Conservation (phyloP, 1,284 basidiomycete genomes). For the Crocinoboletus sp. region DNA sequence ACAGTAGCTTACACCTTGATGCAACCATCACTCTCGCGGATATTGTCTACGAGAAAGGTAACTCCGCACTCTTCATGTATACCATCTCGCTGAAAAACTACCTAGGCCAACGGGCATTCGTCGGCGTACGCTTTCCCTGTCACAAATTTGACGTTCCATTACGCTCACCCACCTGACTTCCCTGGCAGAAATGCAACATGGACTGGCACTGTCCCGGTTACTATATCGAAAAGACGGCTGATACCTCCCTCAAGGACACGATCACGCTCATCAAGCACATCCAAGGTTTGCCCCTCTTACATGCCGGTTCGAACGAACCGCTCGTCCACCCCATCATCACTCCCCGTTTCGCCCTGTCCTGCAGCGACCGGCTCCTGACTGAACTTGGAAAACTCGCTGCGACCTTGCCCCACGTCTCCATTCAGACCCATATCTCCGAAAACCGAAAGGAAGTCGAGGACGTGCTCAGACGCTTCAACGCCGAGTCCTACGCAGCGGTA, state of each 20-base stretch:
- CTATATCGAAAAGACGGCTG: slow-evolving; percentile 80
- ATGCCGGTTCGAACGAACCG: slow-evolving; percentile 26
- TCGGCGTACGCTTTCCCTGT: slow-evolving; percentile 60
- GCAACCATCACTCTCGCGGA: slow-evolving; percentile 81
- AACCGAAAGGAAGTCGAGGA: slow-evolving; percentile 73
- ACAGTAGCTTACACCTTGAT: slow-evolving; percentile 79
- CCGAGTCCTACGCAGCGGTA: slow-evolving; percentile 66
- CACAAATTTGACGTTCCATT: too few relatives aligned
- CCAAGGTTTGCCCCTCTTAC: slow-evolving; percentile 44
- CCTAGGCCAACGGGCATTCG: slow-evolving; percentile 88
- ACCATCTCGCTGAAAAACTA: too few relatives aligned
- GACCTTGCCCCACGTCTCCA: slow-evolving; percentile 55
- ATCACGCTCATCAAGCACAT: slow-evolving; percentile 76
- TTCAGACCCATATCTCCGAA: slow-evolving; percentile 95
- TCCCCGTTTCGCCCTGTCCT: slow-evolving; percentile 95
- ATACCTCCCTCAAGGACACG: too few relatives aligned
- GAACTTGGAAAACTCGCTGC: slow-evolving; percentile 54
- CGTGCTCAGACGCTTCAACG: slow-evolving; percentile 64
- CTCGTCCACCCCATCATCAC: slow-evolving; percentile 91
- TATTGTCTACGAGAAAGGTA: slow-evolving; percentile 63
- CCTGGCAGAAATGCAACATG: slow-evolving; percentile 98
- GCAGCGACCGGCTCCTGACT: slow-evolving; percentile 67
- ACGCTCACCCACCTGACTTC: too few relatives aligned
- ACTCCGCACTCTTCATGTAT: slow-evolving; percentile 2
- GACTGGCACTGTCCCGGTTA: slow-evolving; percentile 64